A percentile compares a stretch with the other conserved stretches of the same genome.
These are phyloP conservation scores for Phymatotrichopsis omnivora DNA, from an alignment of 2,329 filamentous ascomycete genomes.

Conservation along the genomic window DNA sequence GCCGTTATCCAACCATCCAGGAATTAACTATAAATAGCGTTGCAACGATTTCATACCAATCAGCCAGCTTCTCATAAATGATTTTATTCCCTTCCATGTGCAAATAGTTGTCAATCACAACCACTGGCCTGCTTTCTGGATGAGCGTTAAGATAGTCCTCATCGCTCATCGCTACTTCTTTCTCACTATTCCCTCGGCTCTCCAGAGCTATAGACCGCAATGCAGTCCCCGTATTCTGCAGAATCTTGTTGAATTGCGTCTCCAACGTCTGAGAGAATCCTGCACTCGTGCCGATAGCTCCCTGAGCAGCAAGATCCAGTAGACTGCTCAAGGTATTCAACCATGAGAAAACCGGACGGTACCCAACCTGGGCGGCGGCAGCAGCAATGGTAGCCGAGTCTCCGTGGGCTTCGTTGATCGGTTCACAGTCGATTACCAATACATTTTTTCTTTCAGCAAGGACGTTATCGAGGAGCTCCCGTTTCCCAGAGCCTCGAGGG, in stretches of 20 bases:
- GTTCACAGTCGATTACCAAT: slow-evolving; percentile 83
- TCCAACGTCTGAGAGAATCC: slow-evolving; percentile 47
- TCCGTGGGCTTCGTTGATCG: slow-evolving; percentile 79
- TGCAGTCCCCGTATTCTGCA: slow-evolving; percentile 44
- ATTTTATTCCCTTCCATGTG: slow-evolving; percentile 42
- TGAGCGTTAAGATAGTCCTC: slow-evolving; percentile 47
- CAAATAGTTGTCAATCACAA: slow-evolving; percentile 48
- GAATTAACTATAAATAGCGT: background rate
- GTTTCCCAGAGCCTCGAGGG: slow-evolving; percentile 81
- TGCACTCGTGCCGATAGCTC: slow-evolving; percentile 49
- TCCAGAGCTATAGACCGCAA: slow-evolving; percentile 44
- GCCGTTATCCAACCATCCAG: background rate
- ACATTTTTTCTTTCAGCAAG: slow-evolving; percentile 66
- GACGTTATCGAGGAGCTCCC: slow-evolving; percentile 74
- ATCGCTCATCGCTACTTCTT: slow-evolving; percentile 42
- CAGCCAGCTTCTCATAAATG: slow-evolving; percentile 68
- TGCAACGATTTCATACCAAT: slow-evolving; percentile 44
- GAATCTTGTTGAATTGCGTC: slow-evolving; percentile 46
- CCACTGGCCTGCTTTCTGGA: slow-evolving; percentile 43
- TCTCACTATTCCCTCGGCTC: slow-evolving; percentile 41
- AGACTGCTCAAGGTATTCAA: slow-evolving; percentile 90
- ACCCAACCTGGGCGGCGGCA: slow-evolving; percentile 74
- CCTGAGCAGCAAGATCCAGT: slow-evolving; percentile 83
- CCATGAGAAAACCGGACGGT: slow-evolving; percentile 89
- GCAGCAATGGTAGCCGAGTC: slow-evolving; percentile 76